A percentile compares a stretch with the other conserved stretches of the same genome.
These are phyloP conservation scores for Triticum aestivum DNA, from an alignment of 176 grass and related monocot genomes.

Conservation along the genomic window IWGSC_CS_RefSeq_v2.1 NC_057814.1:226397637-226398136, in stretches of 20 bases:
- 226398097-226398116: not conserved
- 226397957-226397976: not conserved
- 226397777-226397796: not conserved
- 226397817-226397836: not conserved
- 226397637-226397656: slow-evolving; percentile 24
- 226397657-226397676: slow-evolving; percentile 19
- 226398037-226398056: slow-evolving; percentile 20
- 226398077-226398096: slow-evolving; percentile 6
- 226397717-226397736: slow-evolving; percentile 1
- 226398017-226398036: slow-evolving; percentile 24
- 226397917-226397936: not conserved
- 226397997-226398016: not conserved
- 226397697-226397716: slow-evolving; percentile 14
- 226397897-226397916: not conserved
- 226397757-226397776: not conserved
- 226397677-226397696: slow-evolving; percentile 14
- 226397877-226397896: not conserved
- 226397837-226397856: not conserved
- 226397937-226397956: not conserved
- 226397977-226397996: not conserved
- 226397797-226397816: not conserved
- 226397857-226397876: not conserved
- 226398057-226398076: slow-evolving; percentile 33
- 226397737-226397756: slow-evolving; percentile 12
- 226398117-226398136: not conserved